These are phyloP conservation scores for Colletotrichum sp. DNA, from an alignment of 2,329 filamentous ascomycete species.

Conservation along the genomic window DNA sequence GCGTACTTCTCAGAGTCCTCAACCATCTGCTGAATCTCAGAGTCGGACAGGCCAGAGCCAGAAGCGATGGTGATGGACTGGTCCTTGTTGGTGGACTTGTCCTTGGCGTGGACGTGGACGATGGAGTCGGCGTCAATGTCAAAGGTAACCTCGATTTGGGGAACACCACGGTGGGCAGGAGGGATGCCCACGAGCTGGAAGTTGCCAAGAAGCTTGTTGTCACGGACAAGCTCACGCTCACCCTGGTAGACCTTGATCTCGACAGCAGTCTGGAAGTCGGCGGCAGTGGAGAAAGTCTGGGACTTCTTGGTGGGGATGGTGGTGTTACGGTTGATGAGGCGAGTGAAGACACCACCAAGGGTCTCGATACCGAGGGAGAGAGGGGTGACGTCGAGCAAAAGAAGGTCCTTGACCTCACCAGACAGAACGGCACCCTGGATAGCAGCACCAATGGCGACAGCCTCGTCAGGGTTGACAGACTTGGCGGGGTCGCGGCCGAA, in stretches of 20 bases:
- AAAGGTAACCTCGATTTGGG: slow-evolving; percentile 97
- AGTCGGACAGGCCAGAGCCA: slow-evolving; percentile 93
- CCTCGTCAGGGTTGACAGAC: slow-evolving; percentile 98
- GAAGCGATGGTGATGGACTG: slow-evolving; percentile 99
- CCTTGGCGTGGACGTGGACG: slow-evolving; percentile 96
- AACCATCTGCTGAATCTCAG: slow-evolving; percentile 97
- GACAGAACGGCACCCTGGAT: slow-evolving; percentile 97
- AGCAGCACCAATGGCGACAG: slow-evolving; percentile 95
- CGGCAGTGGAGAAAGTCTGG: slow-evolving; percentile 95
- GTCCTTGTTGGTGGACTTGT: slow-evolving; percentile 99
- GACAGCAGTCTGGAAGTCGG: slow-evolving; percentile 97
- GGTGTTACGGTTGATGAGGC: slow-evolving; percentile 98
- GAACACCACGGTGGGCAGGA: slow-evolving; percentile 93
- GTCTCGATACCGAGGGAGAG: slow-evolving; percentile 98
- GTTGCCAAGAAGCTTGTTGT: slow-evolving; percentile 99
- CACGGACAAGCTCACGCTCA: slow-evolving; percentile 97
- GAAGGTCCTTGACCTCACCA: slow-evolving; percentile 94
- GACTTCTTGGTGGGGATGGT: slow-evolving; percentile 99
- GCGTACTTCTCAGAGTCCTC: slow-evolving; percentile 97
- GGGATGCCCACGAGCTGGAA: slow-evolving; percentile 99
- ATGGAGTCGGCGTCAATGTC: slow-evolving; percentile 99
- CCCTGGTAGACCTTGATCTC: slow-evolving; percentile 99
- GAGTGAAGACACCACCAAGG: slow-evolving; percentile 95
- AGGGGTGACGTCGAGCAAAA: slow-evolving; percentile 94
- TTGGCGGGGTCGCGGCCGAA: slow-evolving; percentile 97